Conservation (phyloP, 2,329 filamentous ascomycete genomes). For the Arthrobotrys megalospora region DNA sequence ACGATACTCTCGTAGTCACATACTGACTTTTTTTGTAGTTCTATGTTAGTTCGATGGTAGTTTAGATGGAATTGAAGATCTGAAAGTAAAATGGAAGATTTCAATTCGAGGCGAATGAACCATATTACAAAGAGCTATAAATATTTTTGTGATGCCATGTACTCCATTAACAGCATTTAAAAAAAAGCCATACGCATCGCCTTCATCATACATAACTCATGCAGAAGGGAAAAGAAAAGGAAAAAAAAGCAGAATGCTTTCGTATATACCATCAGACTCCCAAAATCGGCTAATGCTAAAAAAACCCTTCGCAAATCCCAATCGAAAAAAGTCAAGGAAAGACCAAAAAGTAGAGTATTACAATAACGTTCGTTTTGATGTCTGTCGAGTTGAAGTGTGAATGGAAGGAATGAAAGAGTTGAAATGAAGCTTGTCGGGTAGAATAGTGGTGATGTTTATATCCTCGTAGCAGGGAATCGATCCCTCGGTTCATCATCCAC, state of each 20-base stretch:
- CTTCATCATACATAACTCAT: constrained; percentile 16
- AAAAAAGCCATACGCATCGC: neutral
- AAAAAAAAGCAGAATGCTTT: neutral
- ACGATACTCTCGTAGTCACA: neutral
- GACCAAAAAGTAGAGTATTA: constrained; percentile 2
- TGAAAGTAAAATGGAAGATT: neutral
- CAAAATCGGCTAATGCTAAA: neutral
- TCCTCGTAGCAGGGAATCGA: constrained; percentile 50
- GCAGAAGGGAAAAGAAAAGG: constrained; percentile 7
- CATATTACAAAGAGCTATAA: constrained; percentile 23
- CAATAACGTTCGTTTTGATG: constrained; percentile 14
- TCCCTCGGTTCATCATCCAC: constrained; percentile 48
- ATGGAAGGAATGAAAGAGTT: neutral
- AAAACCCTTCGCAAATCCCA: neutral
- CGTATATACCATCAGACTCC: constrained; percentile 36
- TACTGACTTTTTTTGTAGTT: constrained; percentile 33
- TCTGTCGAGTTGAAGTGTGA: neutral
- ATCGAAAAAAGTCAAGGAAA: neutral
- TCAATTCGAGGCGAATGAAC: constrained; percentile 7
- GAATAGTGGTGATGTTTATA: constrained; percentile 21
- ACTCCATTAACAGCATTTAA: constrained; percentile 23
- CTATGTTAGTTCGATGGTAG: constrained; percentile 48
- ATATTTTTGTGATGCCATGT: constrained; percentile 9
- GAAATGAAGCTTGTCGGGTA: neutral
- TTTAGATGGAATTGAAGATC: neutral